Conservation (phyloP, 257 asterid species). For the Salvia hispanica region DNA sequence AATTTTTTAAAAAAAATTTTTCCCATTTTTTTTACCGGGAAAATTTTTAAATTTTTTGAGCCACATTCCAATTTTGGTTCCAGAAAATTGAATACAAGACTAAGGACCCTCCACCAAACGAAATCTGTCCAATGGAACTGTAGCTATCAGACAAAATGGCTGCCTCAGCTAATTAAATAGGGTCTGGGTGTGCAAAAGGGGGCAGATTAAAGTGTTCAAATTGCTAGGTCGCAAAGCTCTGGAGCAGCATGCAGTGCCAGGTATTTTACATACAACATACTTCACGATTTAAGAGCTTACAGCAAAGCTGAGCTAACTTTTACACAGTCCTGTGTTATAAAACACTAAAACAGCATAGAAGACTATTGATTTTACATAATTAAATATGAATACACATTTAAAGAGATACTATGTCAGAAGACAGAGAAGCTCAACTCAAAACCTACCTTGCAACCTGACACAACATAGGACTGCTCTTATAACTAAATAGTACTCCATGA, state of each 20-base stretch:
- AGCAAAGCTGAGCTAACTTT: constrained; percentile 7
- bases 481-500: background rate
- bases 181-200: background rate
- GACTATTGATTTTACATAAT: background rate
- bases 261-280: background rate
- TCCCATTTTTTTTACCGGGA: too few relatives aligned
- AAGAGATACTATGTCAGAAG: constrained; percentile 14
- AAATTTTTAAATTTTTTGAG: too few relatives aligned
- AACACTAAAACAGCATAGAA: background rate
- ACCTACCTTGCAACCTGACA: constrained; percentile 3
- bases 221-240: background rate
- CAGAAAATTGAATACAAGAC: background rate
- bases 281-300: constrained; percentile 12
- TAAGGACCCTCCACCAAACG: constrained; percentile 1
- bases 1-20: too few relatives aligned
- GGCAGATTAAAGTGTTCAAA: constrained; percentile 4
- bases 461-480: constrained; percentile 2
- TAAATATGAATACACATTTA: constrained; percentile 2
- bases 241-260: background rate
- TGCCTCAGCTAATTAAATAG: background rate
- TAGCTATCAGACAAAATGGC: background rate
- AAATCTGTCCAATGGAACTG: background rate
- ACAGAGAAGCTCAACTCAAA: constrained; percentile 13
- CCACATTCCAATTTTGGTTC: constrained; percentile 8
- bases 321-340: background rate